These are phyloP conservation scores for Penicillium cataractarum DNA, from an alignment of 495 filamentous ascomycete genomes.

Conservation along the genomic window DNA sequence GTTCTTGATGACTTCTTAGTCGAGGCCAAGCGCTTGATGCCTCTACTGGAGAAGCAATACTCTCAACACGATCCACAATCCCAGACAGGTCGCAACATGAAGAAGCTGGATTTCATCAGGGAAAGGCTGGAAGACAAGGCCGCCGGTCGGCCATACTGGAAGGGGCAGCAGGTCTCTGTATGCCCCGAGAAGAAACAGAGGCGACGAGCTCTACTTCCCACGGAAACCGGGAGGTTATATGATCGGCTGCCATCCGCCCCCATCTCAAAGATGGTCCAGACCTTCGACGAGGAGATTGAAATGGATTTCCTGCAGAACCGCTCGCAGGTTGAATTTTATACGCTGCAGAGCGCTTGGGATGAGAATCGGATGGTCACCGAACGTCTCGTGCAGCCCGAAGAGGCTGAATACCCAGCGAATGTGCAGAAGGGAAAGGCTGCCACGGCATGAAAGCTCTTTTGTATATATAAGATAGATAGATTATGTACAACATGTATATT, in stretches of 20 bases:
- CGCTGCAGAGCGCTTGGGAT: slow-evolving; percentile 1
- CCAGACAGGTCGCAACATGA: slow-evolving; percentile 6
- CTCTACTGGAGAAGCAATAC: slow-evolving; percentile 13
- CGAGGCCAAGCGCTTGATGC: slow-evolving; percentile 36
- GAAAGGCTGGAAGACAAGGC: slow-evolving; percentile 31
- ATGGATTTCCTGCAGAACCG: slow-evolving; percentile 18
- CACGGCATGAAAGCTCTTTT: background rate
- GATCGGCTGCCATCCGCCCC: slow-evolving; percentile 2
- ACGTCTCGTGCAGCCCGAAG: background rate
- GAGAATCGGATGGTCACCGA: slow-evolving; percentile 4
- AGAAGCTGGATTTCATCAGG: slow-evolving; percentile 21
- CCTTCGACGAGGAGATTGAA: slow-evolving; percentile 33
- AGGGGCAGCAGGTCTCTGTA: background rate
- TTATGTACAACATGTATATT: slow-evolving; percentile 6
- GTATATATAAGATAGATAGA: slow-evolving; percentile 1
- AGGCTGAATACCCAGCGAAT: background rate
- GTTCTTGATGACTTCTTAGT: slow-evolving; percentile 37
- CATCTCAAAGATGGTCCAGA: slow-evolving; percentile 13
- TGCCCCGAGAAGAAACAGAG: slow-evolving; percentile 5
- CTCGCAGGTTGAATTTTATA: background rate
- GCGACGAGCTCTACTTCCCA: background rate
- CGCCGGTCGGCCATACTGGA: slow-evolving; percentile 14
- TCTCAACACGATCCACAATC: background rate
- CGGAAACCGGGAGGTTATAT: background rate
- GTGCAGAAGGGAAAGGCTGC: background rate